Percentiles rank a stretch among this genome's conserved stretches.
These are phyloP conservation scores for Hypholoma sublateritium DNA, from an alignment of 768 basidiomycete genomes.

Conservation along the genomic window DNA sequence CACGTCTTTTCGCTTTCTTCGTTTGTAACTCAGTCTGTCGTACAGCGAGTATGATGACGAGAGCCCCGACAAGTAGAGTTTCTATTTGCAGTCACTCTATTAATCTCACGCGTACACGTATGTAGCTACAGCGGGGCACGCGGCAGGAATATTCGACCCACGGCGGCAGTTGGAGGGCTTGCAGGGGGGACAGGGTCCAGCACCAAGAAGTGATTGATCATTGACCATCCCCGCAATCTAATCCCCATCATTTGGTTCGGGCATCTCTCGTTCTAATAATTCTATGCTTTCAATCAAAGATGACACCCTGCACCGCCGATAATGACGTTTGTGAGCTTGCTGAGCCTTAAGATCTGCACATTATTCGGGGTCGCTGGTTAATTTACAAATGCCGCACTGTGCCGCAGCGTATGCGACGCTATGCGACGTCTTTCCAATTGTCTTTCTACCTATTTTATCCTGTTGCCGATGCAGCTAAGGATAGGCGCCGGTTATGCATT, in stretches of 20 bases:
- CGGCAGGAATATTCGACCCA: slow-evolving; percentile 4
- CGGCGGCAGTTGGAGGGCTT: not conserved
- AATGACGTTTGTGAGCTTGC: not conserved
- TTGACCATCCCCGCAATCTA: no score
- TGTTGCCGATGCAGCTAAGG: not conserved
- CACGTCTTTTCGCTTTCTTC: no score
- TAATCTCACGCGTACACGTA: no score
- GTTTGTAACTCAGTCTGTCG: no score
- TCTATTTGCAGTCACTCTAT: no score
- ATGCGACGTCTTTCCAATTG: not conserved
- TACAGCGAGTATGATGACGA: no score
- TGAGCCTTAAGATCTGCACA: slow-evolving; percentile 5
- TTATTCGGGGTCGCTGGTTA: slow-evolving; percentile 5
- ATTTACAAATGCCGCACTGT: not conserved
- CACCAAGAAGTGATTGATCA: not conserved
- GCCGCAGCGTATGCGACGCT: not conserved
- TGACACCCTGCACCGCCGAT: not conserved
- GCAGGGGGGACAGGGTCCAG: not conserved
- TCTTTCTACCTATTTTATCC: not conserved
- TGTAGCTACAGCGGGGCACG: not conserved
- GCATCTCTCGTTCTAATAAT: no score
- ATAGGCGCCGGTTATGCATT: not conserved
- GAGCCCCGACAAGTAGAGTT: no score
- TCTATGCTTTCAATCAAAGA: not conserved
- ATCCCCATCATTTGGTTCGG: no score